phyloP scores from a whole-genome alignment of 495 filamentous ascomycete genomes.

The Rhizodiscina lignyota region DNA sequence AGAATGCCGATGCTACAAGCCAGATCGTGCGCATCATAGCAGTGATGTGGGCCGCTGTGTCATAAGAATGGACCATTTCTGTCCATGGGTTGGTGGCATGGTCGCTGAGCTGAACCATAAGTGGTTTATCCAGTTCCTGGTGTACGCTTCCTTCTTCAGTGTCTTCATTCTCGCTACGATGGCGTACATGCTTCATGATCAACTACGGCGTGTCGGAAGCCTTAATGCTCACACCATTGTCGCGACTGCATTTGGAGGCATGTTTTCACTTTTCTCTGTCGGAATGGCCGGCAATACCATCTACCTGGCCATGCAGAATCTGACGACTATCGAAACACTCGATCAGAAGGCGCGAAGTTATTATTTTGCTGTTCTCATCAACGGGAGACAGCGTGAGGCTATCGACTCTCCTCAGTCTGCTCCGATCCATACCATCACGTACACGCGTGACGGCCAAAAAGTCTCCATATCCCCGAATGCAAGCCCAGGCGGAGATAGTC shows the following conservation, averaged over 20 bases:
- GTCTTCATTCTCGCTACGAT: conserved; percentile 41
- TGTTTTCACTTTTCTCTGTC: too few relatives aligned
- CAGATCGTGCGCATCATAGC: conserved; percentile 73
- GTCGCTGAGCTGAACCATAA: conserved; percentile 76
- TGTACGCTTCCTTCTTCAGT: conserved; percentile 54
- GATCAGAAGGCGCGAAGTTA: conserved; percentile 43
- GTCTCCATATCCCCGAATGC: not conserved
- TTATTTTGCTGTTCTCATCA: conserved; percentile 62
- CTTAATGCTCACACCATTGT: conserved; percentile 5
- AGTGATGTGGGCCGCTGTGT: conserved; percentile 67
- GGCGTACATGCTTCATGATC: conserved; percentile 31
- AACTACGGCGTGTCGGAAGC: conserved; percentile 18
- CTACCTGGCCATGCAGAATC: conserved; percentile 50
- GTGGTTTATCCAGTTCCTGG: conserved; percentile 74
- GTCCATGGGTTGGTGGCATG: conserved; percentile 87
- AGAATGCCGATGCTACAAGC: conserved; percentile 65
- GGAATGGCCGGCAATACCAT: conserved; percentile 57
- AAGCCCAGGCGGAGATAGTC: not conserved
- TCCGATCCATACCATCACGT: not conserved
- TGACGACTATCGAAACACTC: conserved; percentile 71
- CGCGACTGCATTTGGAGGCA: conserved; percentile 53
- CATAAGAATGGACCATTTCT: conserved; percentile 84
- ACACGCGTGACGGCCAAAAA: not conserved
- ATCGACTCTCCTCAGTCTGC: too few relatives aligned
- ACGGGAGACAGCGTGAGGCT: conserved; percentile 5